Percentiles rank a stretch among this genome's conserved stretches.
phyloP scores from a whole-genome alignment of 768 basidiomycete genomes.

The Tylopilus felleus region DNA sequence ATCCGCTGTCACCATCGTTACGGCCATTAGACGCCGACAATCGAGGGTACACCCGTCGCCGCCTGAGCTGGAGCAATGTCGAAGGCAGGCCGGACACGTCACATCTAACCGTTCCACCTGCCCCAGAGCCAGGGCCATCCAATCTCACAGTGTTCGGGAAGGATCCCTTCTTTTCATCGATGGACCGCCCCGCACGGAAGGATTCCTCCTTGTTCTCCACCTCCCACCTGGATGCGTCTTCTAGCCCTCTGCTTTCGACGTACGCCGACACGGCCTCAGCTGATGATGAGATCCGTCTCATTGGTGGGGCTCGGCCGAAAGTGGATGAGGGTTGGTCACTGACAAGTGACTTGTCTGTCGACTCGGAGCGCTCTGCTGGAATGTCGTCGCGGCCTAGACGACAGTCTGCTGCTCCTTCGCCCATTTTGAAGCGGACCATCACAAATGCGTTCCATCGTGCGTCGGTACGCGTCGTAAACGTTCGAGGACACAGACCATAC shows the following conservation, averaged over 20 bases:
- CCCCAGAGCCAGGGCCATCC: slow-evolving; percentile 20
- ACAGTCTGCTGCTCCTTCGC: slow-evolving; percentile 48
- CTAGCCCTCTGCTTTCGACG: slow-evolving; percentile 45
- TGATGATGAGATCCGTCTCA: slow-evolving; percentile 59
- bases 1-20: slow-evolving; percentile 31
- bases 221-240: slow-evolving; percentile 48
- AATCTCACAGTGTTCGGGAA: slow-evolving; percentile 29
- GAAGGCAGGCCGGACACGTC: slow-evolving; percentile 49
- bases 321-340: slow-evolving; percentile 29
- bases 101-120: slow-evolving; percentile 9
- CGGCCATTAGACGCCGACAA: slow-evolving; percentile 32
- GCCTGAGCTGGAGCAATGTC: slow-evolving; percentile 55
- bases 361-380: slow-evolving; percentile 49
- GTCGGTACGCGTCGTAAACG: slow-evolving; percentile 79
- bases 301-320: slow-evolving; percentile 40
- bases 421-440: slow-evolving; percentile 53
- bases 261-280: slow-evolving; percentile 44
- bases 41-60: slow-evolving; percentile 42
- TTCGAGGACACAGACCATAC: slow-evolving; percentile 61
- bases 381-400: slow-evolving; percentile 38
- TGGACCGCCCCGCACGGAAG: slow-evolving; percentile 32
- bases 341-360: slow-evolving; percentile 28
- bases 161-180: slow-evolving; percentile 49
- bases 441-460: slow-evolving; percentile 58
- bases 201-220: slow-evolving; percentile 39